Conservation (phyloP, 768 basidiomycete genomes). For the Podaxis sp. region DNA sequence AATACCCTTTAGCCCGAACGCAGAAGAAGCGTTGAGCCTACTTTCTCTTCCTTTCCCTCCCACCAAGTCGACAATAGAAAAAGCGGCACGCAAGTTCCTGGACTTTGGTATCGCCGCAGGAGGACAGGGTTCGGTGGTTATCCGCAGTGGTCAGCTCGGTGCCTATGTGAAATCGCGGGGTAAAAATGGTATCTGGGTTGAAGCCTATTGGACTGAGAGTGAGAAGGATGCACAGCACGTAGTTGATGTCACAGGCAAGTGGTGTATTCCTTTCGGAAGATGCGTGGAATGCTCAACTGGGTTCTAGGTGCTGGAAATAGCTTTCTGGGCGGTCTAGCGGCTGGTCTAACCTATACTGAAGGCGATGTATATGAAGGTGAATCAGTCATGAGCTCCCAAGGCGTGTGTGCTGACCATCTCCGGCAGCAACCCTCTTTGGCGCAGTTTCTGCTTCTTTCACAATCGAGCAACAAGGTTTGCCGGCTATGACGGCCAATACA, state of each 20-base stretch:
- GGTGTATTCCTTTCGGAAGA: constrained; percentile 1
- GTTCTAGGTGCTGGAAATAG: constrained; percentile 83
- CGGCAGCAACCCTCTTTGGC: constrained; percentile 64
- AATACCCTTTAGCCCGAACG: constrained; percentile 63
- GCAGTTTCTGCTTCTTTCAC: constrained; percentile 78
- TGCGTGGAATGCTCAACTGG: neutral
- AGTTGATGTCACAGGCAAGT: constrained; percentile 77
- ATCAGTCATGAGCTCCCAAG: constrained; percentile 10
- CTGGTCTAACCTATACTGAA: constrained; percentile 53
- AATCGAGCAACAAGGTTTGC: constrained; percentile 81
- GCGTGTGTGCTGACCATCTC: constrained; percentile 6
- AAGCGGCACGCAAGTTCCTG: constrained; percentile 61
- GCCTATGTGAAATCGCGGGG: constrained; percentile 52
- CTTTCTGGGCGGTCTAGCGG: constrained; percentile 81
- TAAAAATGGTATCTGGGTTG: constrained; percentile 52
- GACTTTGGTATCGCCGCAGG: constrained; percentile 50
- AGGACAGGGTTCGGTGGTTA: constrained; percentile 58
- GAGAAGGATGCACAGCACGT: constrained; percentile 42
- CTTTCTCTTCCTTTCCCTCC: constrained; percentile 51
- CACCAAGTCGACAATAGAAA: constrained; percentile 52
- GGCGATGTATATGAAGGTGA: constrained; percentile 67
- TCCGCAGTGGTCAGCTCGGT: constrained; percentile 71
- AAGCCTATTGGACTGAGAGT: constrained; percentile 59
- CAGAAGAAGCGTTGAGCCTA: constrained; percentile 72
- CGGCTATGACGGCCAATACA: constrained; percentile 35